Evolutionary conservation across 1,284 basidiomycete species (phyloP).

Genomic region (Agaricales sp.): DNA sequence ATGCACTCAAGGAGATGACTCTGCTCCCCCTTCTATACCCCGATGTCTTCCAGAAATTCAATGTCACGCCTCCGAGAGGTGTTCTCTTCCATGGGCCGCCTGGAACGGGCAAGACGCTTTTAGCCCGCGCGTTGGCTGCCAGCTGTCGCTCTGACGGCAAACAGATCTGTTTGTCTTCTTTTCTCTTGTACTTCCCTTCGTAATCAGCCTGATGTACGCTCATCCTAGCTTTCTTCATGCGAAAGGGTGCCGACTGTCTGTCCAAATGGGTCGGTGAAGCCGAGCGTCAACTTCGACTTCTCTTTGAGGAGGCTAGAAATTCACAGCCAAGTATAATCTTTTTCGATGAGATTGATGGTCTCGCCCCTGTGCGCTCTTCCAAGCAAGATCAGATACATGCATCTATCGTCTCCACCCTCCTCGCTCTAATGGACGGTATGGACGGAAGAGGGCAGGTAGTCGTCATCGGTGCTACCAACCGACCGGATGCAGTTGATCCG

Average conservation of each 20-base stretch:
- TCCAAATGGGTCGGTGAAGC: constrained; percentile 99
- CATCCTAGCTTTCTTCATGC: constrained; percentile 96
- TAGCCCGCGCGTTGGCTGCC: constrained; percentile 91
- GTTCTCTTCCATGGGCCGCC: constrained; percentile 97
- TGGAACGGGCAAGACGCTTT: constrained; percentile 88
- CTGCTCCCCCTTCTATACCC: constrained; percentile 92
- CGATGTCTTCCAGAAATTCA: constrained; percentile 94
- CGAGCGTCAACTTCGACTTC: constrained; percentile 87
- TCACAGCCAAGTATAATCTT: constrained; percentile 95
- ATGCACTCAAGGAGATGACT: constrained; percentile 98
- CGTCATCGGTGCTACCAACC: constrained; percentile 97
- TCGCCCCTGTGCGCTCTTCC: constrained; percentile 94
- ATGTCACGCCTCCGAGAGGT: constrained; percentile 91
- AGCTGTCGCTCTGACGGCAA: constrained; percentile 87
- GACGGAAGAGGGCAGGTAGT: constrained; percentile 95
- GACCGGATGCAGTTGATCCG: constrained; percentile 95
- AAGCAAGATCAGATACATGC: constrained; percentile 99
- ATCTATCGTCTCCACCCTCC: constrained; percentile 90
- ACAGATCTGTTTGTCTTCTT: constrained; percentile 64
- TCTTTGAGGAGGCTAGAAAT: constrained; percentile 94
- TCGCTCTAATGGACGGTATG: constrained; percentile 99
- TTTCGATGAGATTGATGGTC: constrained; percentile 97
- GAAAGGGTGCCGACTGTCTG: constrained; percentile 96
- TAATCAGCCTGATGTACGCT: constrained; percentile 5
- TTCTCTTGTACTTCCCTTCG: constrained; percentile 4